Evolutionary conservation across 2,329 filamentous ascomycete species (phyloP), one percentile per base, ranked within the genome.

Genomic region (Xylaria hypoxylon): DNA sequence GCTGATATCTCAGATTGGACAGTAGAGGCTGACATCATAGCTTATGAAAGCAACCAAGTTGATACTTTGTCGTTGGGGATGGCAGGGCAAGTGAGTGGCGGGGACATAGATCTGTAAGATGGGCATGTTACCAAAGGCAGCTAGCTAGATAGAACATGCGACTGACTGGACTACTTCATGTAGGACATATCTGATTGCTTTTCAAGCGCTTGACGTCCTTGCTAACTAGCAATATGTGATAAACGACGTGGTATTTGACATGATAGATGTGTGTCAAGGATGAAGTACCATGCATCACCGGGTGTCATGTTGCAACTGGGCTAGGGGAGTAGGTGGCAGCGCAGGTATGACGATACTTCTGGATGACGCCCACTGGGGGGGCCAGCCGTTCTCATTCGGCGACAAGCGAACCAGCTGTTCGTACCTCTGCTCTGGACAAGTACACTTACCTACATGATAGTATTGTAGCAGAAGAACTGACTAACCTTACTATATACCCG

Each of bases 281-380:
- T 45, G 59, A 68, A 68, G 66, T 68, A 62, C 66, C 66, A 62
- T 68, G 66, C 66, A 59, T 65, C 28, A 26, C 40, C 59, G 56
- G 52, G 52, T 56, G 42, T 26, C 52, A 52, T 56, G 58, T 48
- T 58, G 60, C 44, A 44, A 59, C 40, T 52, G 52, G 45, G 48
- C 52, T 57, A 59, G 52, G 56, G 47, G 59, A 31, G 31, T 15
- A 40, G 42, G 44, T 60, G 64, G 17, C 42, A 38, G 55, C 50
- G 33, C 48, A 59, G n/a, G 55, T 59, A 56, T 40, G 55, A 44
- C 40, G 52, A 52, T 44, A 42, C 13, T 31, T 22, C n/a, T 33
- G n/a, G 28, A 45, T n/a, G 7, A 45, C 19, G 8, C 10, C 8
- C 17, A 28, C 24, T n/a, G 35, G 24, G 22, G 17, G 38, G 24